phyloP scores from a whole-genome alignment of 352 stramenopile genomes.

The Thalassiosira ordinaria region DNA sequence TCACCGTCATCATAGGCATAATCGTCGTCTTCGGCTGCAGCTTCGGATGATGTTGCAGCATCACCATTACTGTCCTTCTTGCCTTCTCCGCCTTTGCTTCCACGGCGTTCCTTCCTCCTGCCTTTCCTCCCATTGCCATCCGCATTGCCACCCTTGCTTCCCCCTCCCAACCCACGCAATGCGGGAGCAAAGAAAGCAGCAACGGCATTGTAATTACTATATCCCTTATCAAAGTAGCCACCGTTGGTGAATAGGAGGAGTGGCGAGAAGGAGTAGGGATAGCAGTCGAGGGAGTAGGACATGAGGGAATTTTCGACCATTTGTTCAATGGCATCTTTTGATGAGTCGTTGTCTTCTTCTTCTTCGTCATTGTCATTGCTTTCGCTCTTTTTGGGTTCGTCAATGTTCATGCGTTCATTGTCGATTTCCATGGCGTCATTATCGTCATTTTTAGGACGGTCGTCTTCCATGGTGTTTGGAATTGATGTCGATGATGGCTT shows the following conservation, averaged over 20 bases:
- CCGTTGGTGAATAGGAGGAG: constrained; percentile 55
- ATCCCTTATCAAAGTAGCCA: constrained; percentile 66
- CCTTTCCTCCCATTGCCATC: not conserved
- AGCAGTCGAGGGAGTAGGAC: constrained; percentile 61
- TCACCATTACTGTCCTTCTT: not conserved
- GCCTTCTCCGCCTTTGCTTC: not conserved
- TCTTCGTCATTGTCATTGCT: not conserved
- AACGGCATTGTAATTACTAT: constrained; percentile 72
- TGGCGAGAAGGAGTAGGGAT: constrained; percentile 71
- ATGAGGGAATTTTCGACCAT: constrained; percentile 34
- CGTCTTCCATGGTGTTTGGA: not conserved
- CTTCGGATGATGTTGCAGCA: not conserved
- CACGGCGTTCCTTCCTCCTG: not conserved
- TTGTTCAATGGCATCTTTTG: constrained; percentile 32
- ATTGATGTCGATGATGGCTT: not conserved
- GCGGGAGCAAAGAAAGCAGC: constrained; percentile 61
- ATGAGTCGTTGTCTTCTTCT: not conserved
- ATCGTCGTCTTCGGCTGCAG: not conserved
- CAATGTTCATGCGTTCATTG: constrained; percentile 10
- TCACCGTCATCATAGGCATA: not conserved
- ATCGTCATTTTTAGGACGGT: not conserved
- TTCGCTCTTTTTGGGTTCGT: not conserved
- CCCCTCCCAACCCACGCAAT: constrained; percentile 23
- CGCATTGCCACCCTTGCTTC: not conserved
- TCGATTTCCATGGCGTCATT: constrained; percentile 8